Percentiles rank a stretch among this genome's conserved stretches.
Conservation (phyloP, 139 green algal species). For the Haematococcus lacustris region DNA sequence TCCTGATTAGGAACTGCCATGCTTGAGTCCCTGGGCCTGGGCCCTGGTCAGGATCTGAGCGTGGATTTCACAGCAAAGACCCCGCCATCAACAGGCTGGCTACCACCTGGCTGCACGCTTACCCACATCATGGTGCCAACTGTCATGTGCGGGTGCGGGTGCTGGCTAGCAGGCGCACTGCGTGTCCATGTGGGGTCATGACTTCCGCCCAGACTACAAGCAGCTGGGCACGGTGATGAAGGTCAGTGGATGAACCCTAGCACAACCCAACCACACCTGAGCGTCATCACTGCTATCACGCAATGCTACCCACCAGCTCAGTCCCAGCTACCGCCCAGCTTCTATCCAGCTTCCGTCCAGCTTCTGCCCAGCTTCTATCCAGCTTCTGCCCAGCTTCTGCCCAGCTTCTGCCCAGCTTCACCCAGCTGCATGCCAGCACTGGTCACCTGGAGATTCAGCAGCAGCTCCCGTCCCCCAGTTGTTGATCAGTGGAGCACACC, state of each 20-base stretch:
- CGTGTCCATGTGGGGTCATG: conserved; percentile 89
- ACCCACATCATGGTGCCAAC: no score
- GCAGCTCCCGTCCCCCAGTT: no score
- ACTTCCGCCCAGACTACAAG: conserved; percentile 90
- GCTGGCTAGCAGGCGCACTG: conserved; percentile 74
- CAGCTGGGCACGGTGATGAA: conserved; percentile 33
- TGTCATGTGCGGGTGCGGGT: no score
- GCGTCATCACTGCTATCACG: neutral
- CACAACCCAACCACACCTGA: neutral
- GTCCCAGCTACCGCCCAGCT: neutral
- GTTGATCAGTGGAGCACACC: no score
- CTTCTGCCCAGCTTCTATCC: neutral
- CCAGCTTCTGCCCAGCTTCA: neutral
- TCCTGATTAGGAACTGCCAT: no score
- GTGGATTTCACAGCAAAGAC: no score
- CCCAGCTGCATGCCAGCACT: neutral
- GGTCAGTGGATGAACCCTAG: conserved; percentile 9
- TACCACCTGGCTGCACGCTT: no score
- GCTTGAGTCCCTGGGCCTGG: no score
- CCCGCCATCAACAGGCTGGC: no score
- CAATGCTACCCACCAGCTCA: neutral
- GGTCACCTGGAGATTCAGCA: no score
- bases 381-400: neutral
- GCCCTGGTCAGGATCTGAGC: no score
- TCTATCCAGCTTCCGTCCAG: neutral